These are phyloP conservation scores for Lunularia cruciata DNA, from an alignment of 225 moss, liverwort and hornwort species.

Conservation along the genomic window DNA sequence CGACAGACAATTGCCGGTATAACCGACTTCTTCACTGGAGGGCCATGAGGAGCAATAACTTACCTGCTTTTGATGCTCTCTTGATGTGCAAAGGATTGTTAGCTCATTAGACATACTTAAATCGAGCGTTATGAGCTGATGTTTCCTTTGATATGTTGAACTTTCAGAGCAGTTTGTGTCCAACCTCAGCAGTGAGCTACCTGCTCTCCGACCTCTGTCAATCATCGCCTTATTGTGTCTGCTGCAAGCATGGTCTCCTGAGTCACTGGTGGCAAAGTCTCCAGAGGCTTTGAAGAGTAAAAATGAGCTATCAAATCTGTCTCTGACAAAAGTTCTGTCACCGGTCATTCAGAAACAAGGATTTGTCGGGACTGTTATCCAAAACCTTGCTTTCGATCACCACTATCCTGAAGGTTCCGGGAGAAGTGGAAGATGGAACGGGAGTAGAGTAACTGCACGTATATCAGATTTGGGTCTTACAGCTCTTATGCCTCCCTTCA, in stretches of 20 bases:
- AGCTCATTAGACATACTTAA: neutral
- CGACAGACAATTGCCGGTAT: slow-evolving; percentile 73
- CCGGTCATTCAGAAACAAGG: slow-evolving; percentile 54
- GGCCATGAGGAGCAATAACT: too few relatives aligned
- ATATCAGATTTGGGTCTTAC: slow-evolving; percentile 89
- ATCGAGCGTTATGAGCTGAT: too few relatives aligned
- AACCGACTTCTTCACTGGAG: too few relatives aligned
- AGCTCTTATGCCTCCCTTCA: slow-evolving; percentile 86
- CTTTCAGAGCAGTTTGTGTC: slow-evolving; percentile 72
- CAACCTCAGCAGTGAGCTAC: slow-evolving; percentile 92
- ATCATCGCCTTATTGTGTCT: slow-evolving; percentile 82
- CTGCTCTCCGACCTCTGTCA: slow-evolving; percentile 86
- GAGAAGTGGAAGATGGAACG: slow-evolving; percentile 56
- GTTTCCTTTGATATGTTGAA: neutral
- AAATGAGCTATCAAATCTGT: slow-evolving; percentile 43
- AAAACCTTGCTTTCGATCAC: slow-evolving; percentile 86
- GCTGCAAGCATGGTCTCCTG: slow-evolving; percentile 74
- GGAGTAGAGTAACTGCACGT: slow-evolving; percentile 46
- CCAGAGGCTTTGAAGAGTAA: slow-evolving; percentile 40
- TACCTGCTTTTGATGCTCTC: too few relatives aligned
- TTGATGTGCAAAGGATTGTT: too few relatives aligned
- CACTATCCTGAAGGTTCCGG: slow-evolving; percentile 80
- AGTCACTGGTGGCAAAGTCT: slow-evolving; percentile 48
- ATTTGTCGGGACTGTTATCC: slow-evolving; percentile 61
- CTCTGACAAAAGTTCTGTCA: slow-evolving; percentile 55